Evolutionary conservation across 805 yeast species (phyloP).

Genomic region (Nakazawaea ishiwadae): DNA sequence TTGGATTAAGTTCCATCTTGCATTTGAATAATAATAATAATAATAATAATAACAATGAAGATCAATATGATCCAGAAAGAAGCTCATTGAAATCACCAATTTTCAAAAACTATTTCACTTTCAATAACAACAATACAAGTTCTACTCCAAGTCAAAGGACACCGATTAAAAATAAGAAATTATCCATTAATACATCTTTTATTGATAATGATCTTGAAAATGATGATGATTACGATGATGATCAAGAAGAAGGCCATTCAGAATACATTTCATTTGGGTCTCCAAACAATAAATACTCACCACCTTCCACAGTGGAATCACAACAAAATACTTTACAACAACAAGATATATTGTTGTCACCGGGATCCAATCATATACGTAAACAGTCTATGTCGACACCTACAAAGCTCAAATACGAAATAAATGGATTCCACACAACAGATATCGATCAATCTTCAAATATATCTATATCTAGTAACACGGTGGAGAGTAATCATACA

Average conservation of each 20-base stretch:
- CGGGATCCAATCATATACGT: conserved; percentile 2
- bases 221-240: conserved; percentile 15
- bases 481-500: not conserved
- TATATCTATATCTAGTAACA: conserved; percentile 6
- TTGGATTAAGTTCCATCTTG: conserved; percentile 9
- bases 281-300: conserved; percentile 23
- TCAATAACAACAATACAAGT: conserved; percentile 1
- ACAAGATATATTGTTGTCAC: conserved; percentile 5
- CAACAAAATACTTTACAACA: not conserved
- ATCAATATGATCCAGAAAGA: not conserved
- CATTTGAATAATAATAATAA: not conserved
- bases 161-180: not conserved
- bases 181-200: conserved; percentile 2
- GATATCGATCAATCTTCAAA: conserved; percentile 11
- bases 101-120: conserved; percentile 9
- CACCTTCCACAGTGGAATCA: conserved; percentile 6
- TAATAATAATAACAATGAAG: too few relatives aligned
- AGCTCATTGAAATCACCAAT: conserved; percentile 4
- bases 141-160: conserved; percentile 3
- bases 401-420: conserved; percentile 5
- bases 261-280: conserved; percentile 38
- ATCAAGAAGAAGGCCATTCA: conserved; percentile 16
- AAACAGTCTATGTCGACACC: conserved; percentile 2
- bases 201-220: conserved; percentile 2
- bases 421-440: conserved; percentile 11